phyloP scores from a whole-genome alignment of 140 eudicot species.

The Senecio squalidus region DNA sequence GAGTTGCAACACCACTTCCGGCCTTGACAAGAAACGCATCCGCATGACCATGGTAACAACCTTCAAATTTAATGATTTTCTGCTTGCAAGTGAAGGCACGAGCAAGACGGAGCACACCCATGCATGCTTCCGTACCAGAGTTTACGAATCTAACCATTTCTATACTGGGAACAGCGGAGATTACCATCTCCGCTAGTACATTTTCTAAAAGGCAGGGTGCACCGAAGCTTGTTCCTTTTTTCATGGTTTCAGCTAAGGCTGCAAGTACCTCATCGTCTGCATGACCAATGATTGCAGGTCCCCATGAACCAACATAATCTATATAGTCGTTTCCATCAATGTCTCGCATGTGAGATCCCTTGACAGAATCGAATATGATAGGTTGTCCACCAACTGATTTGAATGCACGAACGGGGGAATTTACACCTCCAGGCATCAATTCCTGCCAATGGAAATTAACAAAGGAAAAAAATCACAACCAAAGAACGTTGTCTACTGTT shows the following conservation, averaged over 20 bases:
- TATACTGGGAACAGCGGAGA: constrained; percentile 85
- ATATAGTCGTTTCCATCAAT: constrained; percentile 93
- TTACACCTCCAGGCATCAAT: constrained; percentile 98
- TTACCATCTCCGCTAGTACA: constrained; percentile 78
- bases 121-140: constrained; percentile 97
- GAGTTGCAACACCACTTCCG: constrained; percentile 96
- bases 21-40: constrained; percentile 92
- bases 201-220: constrained; percentile 96
- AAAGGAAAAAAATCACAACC: not conserved
- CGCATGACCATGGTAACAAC: constrained; percentile 97
- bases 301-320: constrained; percentile 98
- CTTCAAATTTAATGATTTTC: constrained; percentile 72
- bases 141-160: constrained; percentile 96
- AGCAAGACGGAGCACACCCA: constrained; percentile 94
- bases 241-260: constrained; percentile 96
- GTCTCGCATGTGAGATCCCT: constrained; percentile 93
- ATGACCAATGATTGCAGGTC: constrained; percentile 93
- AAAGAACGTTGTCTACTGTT: not conserved
- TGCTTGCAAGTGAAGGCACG: constrained; percentile 65
- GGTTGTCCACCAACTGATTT: constrained; percentile 98
- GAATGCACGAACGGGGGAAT: constrained; percentile 95
- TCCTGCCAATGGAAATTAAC: constrained; percentile 43
- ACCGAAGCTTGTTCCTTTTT: constrained; percentile 97
- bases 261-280: constrained; percentile 95
- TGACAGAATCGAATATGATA: constrained; percentile 74